Base-by-base conservation (phyloP, 345 rosid species). In the Reutealis trisperma region DNA sequence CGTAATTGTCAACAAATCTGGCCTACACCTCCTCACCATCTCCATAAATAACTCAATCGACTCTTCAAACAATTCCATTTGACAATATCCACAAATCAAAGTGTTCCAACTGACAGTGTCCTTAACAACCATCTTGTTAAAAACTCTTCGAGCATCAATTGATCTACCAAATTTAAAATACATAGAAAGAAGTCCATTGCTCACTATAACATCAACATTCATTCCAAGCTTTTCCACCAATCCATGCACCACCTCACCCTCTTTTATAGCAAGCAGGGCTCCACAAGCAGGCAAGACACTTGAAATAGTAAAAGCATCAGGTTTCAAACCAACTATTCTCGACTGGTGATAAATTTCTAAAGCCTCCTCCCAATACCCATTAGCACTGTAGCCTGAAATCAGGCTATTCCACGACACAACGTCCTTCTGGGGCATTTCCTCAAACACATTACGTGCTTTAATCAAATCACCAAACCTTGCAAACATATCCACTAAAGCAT, bases 401-500 rank as follows among this genome's bases (percentile, higher is more conserved):
- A 91, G n/a, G n/a, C n/a, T n/a, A n/a, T n/a, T n/a, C n/a, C n/a
- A 90, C 1, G 96, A 88, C 7, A 91, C 92, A 22, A 78, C 42
- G 79, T 91, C 92, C 69, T 83, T 87, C 0, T 49, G 79, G 75
- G 86, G 79, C 88, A 87, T 91, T 86, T 80, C 86, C 49, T 85
- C 91, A 85, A 91, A 91, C 86, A 90, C 85, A n/a, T 83, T 42
- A 25, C 72, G 80, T 19, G 93, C 92, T 47, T 67, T 74, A 13
- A 19, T 76, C 75, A 91, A 57, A 64, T 82, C 80, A 47, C 89
- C 86, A 74, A 90, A 78, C 60, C 91, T 82, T 1, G 86, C 82
- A 66, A 83, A 91, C 93, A 91, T 91, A 76, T 86, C 89, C 4
- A 91, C 84, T 75, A 90, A 78, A 21, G 93, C 89, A 84, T 91